These are phyloP conservation scores for Marasmius fiardii DNA, from an alignment of 1,284 basidiomycete genomes.

Conservation along the genomic window DNA sequence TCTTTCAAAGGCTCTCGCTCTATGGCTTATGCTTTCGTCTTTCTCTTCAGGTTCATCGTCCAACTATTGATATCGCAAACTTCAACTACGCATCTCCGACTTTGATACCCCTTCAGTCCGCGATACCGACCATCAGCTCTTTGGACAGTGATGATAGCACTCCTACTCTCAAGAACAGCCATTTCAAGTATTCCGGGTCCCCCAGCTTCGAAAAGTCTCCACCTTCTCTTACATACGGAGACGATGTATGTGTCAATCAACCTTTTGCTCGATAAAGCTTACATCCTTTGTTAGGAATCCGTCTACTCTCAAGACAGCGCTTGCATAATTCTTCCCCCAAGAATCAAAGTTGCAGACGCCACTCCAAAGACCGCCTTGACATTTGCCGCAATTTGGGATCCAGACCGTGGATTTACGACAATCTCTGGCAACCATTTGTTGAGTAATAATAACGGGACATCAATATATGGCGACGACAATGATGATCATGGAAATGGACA, in stretches of 20 bases:
- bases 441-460: background rate
- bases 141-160: background rate
- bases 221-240: slow-evolving; percentile 6
- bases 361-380: slow-evolving; percentile 15
- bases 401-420: slow-evolving; percentile 15
- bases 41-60: too few species aligned
- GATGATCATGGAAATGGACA: slow-evolving; percentile 8
- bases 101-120: background rate
- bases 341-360: background rate
- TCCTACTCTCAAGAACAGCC: background rate
- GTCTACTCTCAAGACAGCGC: slow-evolving; percentile 15
- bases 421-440: slow-evolving; percentile 9
- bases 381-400: slow-evolving; percentile 18
- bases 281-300: slow-evolving; percentile 6
- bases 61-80: background rate
- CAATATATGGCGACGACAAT: background rate
- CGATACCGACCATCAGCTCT: slow-evolving; percentile 9
- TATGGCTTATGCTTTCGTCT: too few species aligned
- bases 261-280: background rate
- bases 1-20: too few species aligned
- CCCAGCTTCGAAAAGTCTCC: background rate
- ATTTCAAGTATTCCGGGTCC: background rate
- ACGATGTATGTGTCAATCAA: slow-evolving; percentile 1
- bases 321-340: slow-evolving; percentile 8
- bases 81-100: slow-evolving; percentile 1